phyloP scores from a whole-genome alignment of 805 yeast species.

The Ogataea glucozyma region DNA sequence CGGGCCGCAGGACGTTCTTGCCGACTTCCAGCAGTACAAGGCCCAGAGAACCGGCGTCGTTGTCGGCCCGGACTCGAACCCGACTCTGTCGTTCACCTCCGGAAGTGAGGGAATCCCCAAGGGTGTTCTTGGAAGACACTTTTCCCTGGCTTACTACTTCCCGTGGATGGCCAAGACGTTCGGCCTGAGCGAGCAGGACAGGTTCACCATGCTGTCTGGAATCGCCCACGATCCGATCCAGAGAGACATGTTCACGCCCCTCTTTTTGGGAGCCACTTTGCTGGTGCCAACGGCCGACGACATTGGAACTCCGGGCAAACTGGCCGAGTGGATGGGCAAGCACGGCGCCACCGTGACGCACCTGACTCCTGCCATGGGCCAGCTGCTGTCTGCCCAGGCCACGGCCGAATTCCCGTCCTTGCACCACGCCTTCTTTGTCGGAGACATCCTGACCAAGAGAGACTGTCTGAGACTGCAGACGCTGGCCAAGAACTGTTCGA shows the following conservation, averaged over 20 bases:
- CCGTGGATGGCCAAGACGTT: constrained; percentile 97
- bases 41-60: constrained; percentile 76
- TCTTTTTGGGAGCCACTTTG: constrained; percentile 91
- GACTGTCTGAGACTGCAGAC: constrained; percentile 93
- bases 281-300: constrained; percentile 96
- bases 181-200: constrained; percentile 73
- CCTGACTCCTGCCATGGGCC: constrained; percentile 99
- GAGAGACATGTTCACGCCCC: constrained; percentile 98
- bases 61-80: constrained; percentile 97
- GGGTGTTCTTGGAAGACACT: constrained; percentile 98
- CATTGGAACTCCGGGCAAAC: constrained; percentile 96
- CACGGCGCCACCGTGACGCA: constrained; percentile 95
- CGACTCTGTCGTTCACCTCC: constrained; percentile 93
- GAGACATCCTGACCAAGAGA: constrained; percentile 95
- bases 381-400: constrained; percentile 93
- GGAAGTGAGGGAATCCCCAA: constrained; percentile 99
- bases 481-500: constrained; percentile 82
- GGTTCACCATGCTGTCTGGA: constrained; percentile 96
- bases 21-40: constrained; percentile 45
- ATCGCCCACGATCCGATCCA: constrained; percentile 99
- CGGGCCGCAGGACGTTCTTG: constrained; percentile 43
- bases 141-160: constrained; percentile 93
- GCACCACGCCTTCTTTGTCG: constrained; percentile 97
- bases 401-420: constrained; percentile 77
- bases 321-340: constrained; percentile 96